Percentiles rank a stretch among this genome's conserved stretches.
Evolutionary conservation across 2,329 filamentous ascomycete genomes (phyloP).

Genomic region (Penicillium polonicum): DNA sequence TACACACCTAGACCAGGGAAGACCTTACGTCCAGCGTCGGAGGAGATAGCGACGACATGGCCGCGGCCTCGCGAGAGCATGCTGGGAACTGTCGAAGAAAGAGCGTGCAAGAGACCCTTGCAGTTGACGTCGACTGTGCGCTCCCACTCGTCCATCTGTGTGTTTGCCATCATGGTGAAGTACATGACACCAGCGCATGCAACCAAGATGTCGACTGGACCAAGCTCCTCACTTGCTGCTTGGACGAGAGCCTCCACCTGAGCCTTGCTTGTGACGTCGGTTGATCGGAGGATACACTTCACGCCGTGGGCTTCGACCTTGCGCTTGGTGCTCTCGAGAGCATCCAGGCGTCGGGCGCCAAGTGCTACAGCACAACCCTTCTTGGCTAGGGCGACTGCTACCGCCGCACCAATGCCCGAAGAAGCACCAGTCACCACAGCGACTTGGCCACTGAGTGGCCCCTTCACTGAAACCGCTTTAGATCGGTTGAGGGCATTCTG

Average conservation of each 20-base stretch:
- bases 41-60: constrained; percentile 78
- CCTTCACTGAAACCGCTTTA: constrained; percentile 48
- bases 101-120: constrained; percentile 74
- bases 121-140: constrained; percentile 82
- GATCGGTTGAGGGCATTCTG: constrained; percentile 48
- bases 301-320: constrained; percentile 57
- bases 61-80: constrained; percentile 70
- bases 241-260: constrained; percentile 67
- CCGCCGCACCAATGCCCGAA: constrained; percentile 75
- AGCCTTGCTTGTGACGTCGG: constrained; percentile 67
- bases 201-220: constrained; percentile 74
- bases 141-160: constrained; percentile 72
- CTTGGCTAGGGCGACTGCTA: constrained; percentile 65
- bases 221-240: constrained; percentile 61
- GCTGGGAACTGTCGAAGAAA: constrained; percentile 65
- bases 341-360: constrained; percentile 68
- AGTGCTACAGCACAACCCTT: constrained; percentile 72
- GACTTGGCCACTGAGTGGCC: constrained; percentile 66
- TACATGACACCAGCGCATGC: constrained; percentile 84
- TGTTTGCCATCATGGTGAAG: constrained; percentile 82
- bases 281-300: constrained; percentile 67
- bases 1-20: constrained; percentile 81
- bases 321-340: constrained; percentile 65
- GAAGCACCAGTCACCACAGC: constrained; percentile 77
- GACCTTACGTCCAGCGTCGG: constrained; percentile 76